Conservation (phyloP, 495 filamentous ascomycete species). For the Xylaria intraflava region DNA sequence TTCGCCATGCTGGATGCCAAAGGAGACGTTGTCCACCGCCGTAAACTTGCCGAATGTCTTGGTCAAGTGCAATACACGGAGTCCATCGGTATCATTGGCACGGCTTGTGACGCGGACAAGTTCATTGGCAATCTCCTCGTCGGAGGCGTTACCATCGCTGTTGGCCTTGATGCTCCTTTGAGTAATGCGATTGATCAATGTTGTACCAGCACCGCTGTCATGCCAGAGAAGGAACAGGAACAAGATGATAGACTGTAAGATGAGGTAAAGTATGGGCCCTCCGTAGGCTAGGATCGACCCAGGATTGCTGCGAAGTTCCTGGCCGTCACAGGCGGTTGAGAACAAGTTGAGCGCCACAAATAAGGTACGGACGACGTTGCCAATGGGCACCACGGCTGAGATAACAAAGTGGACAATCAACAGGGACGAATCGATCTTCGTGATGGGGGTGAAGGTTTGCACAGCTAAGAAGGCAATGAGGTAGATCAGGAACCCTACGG, state of each 20-base stretch:
- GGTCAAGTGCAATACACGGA: slow-evolving; percentile 67
- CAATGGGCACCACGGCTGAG: slow-evolving; percentile 60
- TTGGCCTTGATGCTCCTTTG: slow-evolving; percentile 21
- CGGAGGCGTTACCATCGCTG: slow-evolving; percentile 27
- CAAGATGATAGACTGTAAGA: slow-evolving; percentile 54
- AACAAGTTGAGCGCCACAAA: slow-evolving; percentile 75
- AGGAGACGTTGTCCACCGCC: slow-evolving; percentile 76
- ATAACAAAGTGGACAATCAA: slow-evolving; percentile 62
- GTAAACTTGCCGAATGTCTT: slow-evolving; percentile 65
- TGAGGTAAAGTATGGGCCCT: slow-evolving; percentile 64
- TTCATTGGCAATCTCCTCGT: slow-evolving; percentile 43
- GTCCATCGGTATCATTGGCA: slow-evolving; percentile 48
- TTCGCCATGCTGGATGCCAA: slow-evolving; percentile 68
- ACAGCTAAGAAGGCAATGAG: slow-evolving; percentile 65
- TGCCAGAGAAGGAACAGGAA: slow-evolving; percentile 60
- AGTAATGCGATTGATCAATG: slow-evolving; percentile 38
- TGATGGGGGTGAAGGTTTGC: slow-evolving; percentile 58
- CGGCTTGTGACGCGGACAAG: slow-evolving; percentile 36
- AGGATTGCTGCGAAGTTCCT: slow-evolving; percentile 56
- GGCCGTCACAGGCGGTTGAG: slow-evolving; percentile 59
- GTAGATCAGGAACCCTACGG: slow-evolving; percentile 69
- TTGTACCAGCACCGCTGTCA: slow-evolving; percentile 57
- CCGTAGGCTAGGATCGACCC: slow-evolving; percentile 66
- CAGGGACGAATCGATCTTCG: slow-evolving; percentile 52
- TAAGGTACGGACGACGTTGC: slow-evolving; percentile 59